Base-by-base conservation (phyloP, 306 rosid genomes). In the Hippophae tibetana region DNA sequence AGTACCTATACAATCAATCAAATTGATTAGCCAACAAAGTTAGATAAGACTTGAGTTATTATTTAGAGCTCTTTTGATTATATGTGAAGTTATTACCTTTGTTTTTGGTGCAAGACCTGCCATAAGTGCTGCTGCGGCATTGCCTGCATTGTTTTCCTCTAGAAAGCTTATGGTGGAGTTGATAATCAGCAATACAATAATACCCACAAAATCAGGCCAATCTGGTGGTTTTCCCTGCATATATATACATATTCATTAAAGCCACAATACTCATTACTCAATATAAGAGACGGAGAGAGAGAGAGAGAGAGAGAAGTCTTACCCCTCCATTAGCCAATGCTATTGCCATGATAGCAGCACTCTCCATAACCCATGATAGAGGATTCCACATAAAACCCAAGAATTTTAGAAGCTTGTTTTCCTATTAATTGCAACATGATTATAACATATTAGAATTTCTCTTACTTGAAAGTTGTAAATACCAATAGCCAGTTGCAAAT, bases 351-450 rank as follows among this genome's bases (percentile, higher is more conserved):
- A 90, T 75, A 47, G 97, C 97, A 7, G 94, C 97, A 26, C 64
- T 43, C 69, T 89, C 97, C 97, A 89, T 89, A 44, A 89, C 97
- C 97, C 97, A 89, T 3, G 97, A 86, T 0, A 89, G 86, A 47
- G 97, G 97, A 63, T 86, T 89, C 97, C 97, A 90, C 95, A 90
- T 90, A 63, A 90, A 90, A 6, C 97, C 94, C 79, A 90, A 63
- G 82, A 90, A 90, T 58, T 86, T 86, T 3, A 90, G 74, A 43
- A 82, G 0, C 71, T 90, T 90, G 62, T 44, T 86, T 47, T 90
- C 95, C 97, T 89, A 87, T 76, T 61, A 43, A 53, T 52, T 59
- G 7, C 41, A 64, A 40, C 5, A 25, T 61, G 38, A 49, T 5
- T 42, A 47, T 7, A 25, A n/a, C 2, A 51, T 5, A 12, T 49